Evolutionary conservation across 768 basidiomycete species (phyloP), one percentile per base, ranked within the genome.

Genomic region (Suillus alpinus): DNA sequence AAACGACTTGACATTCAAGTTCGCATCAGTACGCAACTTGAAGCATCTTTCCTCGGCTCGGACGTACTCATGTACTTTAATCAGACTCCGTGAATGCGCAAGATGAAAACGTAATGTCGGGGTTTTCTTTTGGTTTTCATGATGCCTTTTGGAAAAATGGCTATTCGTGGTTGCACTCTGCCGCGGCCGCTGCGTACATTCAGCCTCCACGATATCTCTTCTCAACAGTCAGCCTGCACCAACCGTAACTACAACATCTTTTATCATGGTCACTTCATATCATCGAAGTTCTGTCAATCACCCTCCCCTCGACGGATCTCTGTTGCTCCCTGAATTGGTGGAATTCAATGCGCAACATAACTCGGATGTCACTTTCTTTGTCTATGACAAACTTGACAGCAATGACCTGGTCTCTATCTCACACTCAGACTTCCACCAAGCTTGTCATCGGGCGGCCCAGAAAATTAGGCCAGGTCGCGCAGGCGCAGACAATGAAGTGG

Each of bases 401-500:
- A 47, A 66, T 12, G 39, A 41, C 2, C 63, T 69, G 20, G 73
- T 71, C n/a, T 58, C 62, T 20, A 75, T 80, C 29, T 70, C 74
- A 9, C 71, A 72, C 51, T 64, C 76, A 32, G 78, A 81, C 60
- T 80, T 78, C 62, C 72, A 68, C 12, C 71, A 74, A 18, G 79
- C 79, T 34, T 71, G 68, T 47, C 73, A 78, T 63, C 75, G 78
- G 34, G 71, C 76, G 7, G 81, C 82, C 0, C 79, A 81, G 61
- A 60, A 62, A 23, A 61, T 82, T 43, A 72, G 77, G 6, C 79
- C 79, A 14, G 66, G 62, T 6, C 73, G 75, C 7, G 32, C 56
- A 51, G 68, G 65, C 32, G 16, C 41, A 10, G 72, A 65, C 3
- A 62, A 56, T 6, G 62, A 72, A 4, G 57, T 70, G 5, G 65